These are phyloP conservation scores for Dicorynia guianensis DNA, from an alignment of 306 rosid species.

Conservation along the genomic window DNA sequence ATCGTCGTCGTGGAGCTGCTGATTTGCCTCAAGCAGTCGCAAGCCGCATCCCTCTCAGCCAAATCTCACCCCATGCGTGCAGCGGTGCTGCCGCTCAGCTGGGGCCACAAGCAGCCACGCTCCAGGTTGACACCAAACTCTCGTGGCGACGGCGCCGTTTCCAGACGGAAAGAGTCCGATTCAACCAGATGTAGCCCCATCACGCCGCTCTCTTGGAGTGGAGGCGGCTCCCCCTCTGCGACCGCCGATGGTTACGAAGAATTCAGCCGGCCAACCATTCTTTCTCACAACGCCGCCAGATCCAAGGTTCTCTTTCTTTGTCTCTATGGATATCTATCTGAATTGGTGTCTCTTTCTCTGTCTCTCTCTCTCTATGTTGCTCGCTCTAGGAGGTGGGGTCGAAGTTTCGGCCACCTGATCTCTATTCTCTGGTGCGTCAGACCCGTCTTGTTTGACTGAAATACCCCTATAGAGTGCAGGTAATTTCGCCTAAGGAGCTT, in stretches of 20 bases:
- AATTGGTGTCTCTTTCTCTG: background rate
- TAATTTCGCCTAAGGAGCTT: conserved; percentile 9
- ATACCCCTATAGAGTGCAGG: background rate
- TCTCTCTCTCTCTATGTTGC: background rate
- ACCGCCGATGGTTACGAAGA: conserved; percentile 82
- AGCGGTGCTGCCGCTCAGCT: conserved; percentile 45
- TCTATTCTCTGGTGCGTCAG: conserved; percentile 28
- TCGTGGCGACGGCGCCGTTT: conserved; percentile 60
- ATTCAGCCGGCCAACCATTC: conserved; percentile 49
- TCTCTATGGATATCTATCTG: background rate
- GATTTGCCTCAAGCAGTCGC: conserved; percentile 67
- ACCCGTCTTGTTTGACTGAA: conserved; percentile 24
- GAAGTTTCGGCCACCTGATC: conserved; percentile 42
- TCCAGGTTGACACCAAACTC: conserved; percentile 50
- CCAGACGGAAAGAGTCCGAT: conserved; percentile 49
- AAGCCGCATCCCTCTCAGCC: conserved; percentile 36
- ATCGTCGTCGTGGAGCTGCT: conserved; percentile 71
- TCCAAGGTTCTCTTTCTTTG: conserved; percentile 67
- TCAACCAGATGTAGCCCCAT: conserved; percentile 90
- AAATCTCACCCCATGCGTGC: conserved; percentile 41
- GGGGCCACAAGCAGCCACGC: conserved; percentile 74
- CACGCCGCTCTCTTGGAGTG: conserved; percentile 97
- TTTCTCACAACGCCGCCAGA: conserved; percentile 60
- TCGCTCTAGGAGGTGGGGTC: too few species aligned
- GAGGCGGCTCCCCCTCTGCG: conserved; percentile 73